These are phyloP conservation scores for Dispira simplex DNA, from an alignment of 192 early-diverging fungal genomes.

Conservation along the genomic window DNA sequence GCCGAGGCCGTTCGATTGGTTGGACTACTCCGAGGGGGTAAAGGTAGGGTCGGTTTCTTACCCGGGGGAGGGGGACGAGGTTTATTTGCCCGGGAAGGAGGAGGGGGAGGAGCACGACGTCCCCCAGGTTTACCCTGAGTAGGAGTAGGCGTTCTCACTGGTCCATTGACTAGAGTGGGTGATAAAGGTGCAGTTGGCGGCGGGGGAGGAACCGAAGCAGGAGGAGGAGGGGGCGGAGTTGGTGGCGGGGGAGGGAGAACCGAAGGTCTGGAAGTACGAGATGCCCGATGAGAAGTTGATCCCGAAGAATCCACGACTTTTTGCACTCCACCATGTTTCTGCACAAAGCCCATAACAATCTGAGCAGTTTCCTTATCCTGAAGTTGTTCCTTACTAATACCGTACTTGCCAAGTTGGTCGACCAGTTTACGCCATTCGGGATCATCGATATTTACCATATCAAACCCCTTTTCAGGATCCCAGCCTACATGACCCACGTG, in stretches of 20 bases:
- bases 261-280: not conserved
- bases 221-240: conserved; percentile 6
- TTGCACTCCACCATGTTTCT: conserved; percentile 40
- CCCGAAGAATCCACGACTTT: conserved; percentile 19
- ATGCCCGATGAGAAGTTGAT: not conserved
- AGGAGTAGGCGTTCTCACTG: not conserved
- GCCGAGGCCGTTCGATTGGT: not conserved
- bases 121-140: not conserved
- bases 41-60: not conserved
- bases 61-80: conserved; percentile 4
- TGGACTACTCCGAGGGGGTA: conserved; percentile 6
- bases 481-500: conserved; percentile 47
- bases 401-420: conserved; percentile 45
- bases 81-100: conserved; percentile 10
- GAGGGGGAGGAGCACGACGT: conserved; percentile 8
- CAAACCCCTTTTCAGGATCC: conserved; percentile 39
- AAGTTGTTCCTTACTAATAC: conserved; percentile 41
- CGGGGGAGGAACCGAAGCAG: not conserved
- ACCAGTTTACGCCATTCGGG: conserved; percentile 57
- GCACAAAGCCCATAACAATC: conserved; percentile 53
- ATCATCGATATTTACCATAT: conserved; percentile 46
- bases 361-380: conserved; percentile 46
- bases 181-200: not conserved
- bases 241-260: not conserved
- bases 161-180: not conserved